These are phyloP conservation scores for Aegilops tauschii DNA, from an alignment of 176 grass and related monocot genomes.

Conservation along the genomic window DNA sequence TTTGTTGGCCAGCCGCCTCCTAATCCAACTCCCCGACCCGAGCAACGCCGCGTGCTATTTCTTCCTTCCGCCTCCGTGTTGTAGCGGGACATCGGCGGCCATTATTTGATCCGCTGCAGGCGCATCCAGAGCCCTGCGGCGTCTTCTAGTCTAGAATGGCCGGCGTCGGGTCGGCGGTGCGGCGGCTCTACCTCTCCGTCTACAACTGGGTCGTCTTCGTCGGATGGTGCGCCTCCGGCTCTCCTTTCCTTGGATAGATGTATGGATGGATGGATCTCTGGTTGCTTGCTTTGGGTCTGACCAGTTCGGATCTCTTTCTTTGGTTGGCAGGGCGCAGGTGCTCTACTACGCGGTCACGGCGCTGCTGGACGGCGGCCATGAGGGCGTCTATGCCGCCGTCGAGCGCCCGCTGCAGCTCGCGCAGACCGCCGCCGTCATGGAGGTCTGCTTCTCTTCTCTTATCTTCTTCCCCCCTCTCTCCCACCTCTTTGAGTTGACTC, in stretches of 20 bases:
- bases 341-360: slow-evolving; percentile 24
- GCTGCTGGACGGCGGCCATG: slow-evolving; percentile 28
- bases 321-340: slow-evolving; percentile 44
- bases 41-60: not conserved
- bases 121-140: no score
- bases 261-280: not conserved
- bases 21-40: not conserved
- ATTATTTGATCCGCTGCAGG: not conserved
- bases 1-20: slow-evolving; percentile 16
- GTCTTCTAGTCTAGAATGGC: no score
- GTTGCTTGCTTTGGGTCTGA: not conserved
- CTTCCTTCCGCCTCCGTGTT: not conserved
- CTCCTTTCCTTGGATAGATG: not conserved
- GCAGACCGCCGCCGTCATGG: slow-evolving; percentile 52
- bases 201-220: slow-evolving; percentile 57
- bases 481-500: no score
- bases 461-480: no score
- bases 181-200: slow-evolving; percentile 45
- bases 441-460: not conserved
- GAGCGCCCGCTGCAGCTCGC: slow-evolving; percentile 45
- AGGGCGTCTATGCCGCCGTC: slow-evolving; percentile 44
- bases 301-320: not conserved
- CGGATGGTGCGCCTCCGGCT: slow-evolving; percentile 33
- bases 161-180: not conserved
- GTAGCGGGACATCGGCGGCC: not conserved